Evolutionary conservation across 2,329 filamentous ascomycete genomes (phyloP).

Genomic region (Leptographium procerum): DNA sequence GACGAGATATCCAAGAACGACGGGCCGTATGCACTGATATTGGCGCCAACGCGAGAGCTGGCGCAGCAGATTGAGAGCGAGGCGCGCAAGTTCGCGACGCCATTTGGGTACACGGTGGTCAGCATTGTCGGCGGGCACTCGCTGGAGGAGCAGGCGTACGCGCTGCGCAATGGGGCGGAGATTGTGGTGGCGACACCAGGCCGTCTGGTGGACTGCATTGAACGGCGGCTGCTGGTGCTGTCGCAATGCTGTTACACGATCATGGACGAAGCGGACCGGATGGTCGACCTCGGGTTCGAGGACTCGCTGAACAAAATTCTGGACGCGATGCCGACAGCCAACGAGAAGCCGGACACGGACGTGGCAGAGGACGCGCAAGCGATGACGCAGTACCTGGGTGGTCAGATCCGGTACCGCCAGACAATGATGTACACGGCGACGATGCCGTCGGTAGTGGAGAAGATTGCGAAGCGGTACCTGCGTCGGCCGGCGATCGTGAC

Average conservation of each 20-base stretch:
- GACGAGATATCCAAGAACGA: slow-evolving; percentile 83
- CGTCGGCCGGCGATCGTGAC: slow-evolving; percentile 86
- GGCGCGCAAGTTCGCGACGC: slow-evolving; percentile 81
- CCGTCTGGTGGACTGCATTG: slow-evolving; percentile 93
- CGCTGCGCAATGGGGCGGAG: slow-evolving; percentile 82
- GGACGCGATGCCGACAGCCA: slow-evolving; percentile 79
- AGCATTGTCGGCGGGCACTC: slow-evolving; percentile 97
- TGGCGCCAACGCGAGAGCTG: slow-evolving; percentile 92
- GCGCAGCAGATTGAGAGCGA: slow-evolving; percentile 96
- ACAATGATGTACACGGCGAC: slow-evolving; percentile 99
- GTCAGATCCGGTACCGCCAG: slow-evolving; percentile 74
- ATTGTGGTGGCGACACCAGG: slow-evolving; percentile 98
- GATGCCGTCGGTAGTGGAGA: slow-evolving; percentile 86
- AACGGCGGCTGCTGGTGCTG: slow-evolving; percentile 80
- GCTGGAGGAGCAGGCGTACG: slow-evolving; percentile 85
- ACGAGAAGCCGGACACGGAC: slow-evolving; percentile 91
- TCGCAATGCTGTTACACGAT: slow-evolving; percentile 97
- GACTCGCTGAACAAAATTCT: slow-evolving; percentile 97
- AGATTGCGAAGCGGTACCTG: slow-evolving; percentile 94
- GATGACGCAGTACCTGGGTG: slow-evolving; percentile 73
- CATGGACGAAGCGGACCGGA: slow-evolving; percentile 98
- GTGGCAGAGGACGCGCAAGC: slow-evolving; percentile 74
- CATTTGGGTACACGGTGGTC: slow-evolving; percentile 86
- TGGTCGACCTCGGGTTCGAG: slow-evolving; percentile 98
- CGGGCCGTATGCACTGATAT: slow-evolving; percentile 91